Percentiles rank a stretch among this genome's conserved stretches.
These are phyloP conservation scores for Neospora caninum DNA, from an alignment of 169 alveolate species.

Conservation along the genomic window DNA sequence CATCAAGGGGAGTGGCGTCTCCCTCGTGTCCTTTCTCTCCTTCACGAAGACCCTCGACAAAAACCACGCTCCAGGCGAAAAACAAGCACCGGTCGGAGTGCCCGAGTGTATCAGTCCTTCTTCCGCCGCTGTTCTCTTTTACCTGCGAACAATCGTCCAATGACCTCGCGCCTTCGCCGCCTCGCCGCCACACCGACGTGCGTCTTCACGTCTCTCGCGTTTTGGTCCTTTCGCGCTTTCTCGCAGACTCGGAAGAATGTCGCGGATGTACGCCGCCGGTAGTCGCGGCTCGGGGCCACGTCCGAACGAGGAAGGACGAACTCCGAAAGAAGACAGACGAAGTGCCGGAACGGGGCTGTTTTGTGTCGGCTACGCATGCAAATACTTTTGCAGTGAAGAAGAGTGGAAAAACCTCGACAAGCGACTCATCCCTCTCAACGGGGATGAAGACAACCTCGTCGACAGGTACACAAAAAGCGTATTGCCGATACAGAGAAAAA, in stretches of 20 bases:
- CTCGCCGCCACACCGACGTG: no score
- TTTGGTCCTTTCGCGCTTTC: no score
- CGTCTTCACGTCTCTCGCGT: no score
- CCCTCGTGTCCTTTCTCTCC: no score
- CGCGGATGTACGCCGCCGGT: neutral
- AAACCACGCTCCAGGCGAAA: no score
- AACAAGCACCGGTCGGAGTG: no score
- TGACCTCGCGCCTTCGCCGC: no score
- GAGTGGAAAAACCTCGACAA: neutral
- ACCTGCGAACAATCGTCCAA: no score
- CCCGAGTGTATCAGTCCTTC: no score
- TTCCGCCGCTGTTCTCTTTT: no score
- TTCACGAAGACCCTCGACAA: no score
- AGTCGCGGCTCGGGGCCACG: neutral
- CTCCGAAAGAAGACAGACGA: neutral
- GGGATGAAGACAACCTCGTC: neutral
- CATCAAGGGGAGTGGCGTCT: no score
- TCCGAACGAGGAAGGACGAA: neutral
- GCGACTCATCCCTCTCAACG: neutral
- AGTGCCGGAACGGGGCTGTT: neutral
- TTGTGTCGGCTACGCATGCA: conserved; percentile 3
- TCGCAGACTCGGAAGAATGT: neutral
- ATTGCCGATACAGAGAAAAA: neutral
- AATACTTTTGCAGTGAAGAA: conserved; percentile 6
- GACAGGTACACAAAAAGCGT: neutral